Conservation (phyloP, 2,329 filamentous ascomycete species). For the Microcera coccophila region DNA sequence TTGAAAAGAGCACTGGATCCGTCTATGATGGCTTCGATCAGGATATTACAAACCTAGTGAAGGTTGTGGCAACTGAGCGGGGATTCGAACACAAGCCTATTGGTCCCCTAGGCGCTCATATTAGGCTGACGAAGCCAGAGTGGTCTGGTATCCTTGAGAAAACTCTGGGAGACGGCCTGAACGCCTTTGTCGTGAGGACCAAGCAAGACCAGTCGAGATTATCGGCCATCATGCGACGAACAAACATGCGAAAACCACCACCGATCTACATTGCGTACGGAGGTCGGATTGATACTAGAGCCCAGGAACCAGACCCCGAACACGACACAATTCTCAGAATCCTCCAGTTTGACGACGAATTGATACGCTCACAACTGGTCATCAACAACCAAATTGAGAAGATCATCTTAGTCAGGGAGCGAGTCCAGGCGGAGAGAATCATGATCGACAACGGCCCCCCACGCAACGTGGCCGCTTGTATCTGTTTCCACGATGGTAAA, state of each 20-base stretch:
- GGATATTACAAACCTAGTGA: slow-evolving; percentile 60
- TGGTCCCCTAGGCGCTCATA: slow-evolving; percentile 76
- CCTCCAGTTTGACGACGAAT: slow-evolving; percentile 74
- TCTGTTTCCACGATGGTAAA: slow-evolving; percentile 62
- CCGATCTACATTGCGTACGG: slow-evolving; percentile 39
- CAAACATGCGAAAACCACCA: slow-evolving; percentile 48
- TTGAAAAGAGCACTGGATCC: slow-evolving; percentile 54
- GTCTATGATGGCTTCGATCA: slow-evolving; percentile 61
- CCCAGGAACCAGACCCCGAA: slow-evolving; percentile 65
- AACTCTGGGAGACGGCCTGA: slow-evolving; percentile 64
- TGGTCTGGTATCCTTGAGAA: slow-evolving; percentile 84
- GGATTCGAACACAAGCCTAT: slow-evolving; percentile 70
- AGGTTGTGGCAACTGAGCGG: slow-evolving; percentile 63
- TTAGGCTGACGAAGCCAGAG: slow-evolving; percentile 71
- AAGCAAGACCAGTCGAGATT: slow-evolving; percentile 72
- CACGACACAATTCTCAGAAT: slow-evolving; percentile 78
- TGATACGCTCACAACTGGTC: slow-evolving; percentile 76
- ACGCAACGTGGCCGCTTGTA: slow-evolving; percentile 68
- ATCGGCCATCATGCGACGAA: slow-evolving; percentile 57
- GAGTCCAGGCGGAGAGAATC: slow-evolving; percentile 62
- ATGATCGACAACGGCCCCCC: slow-evolving; percentile 63
- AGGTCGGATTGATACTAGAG: slow-evolving; percentile 32
- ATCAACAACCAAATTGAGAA: slow-evolving; percentile 83
- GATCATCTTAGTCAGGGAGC: slow-evolving; percentile 68
- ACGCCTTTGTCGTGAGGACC: slow-evolving; percentile 75